Evolutionary conservation across 768 basidiomycete genomes (phyloP), one percentile per base, ranked within the genome.

Genomic region (Favolaschia claudopus): DNA sequence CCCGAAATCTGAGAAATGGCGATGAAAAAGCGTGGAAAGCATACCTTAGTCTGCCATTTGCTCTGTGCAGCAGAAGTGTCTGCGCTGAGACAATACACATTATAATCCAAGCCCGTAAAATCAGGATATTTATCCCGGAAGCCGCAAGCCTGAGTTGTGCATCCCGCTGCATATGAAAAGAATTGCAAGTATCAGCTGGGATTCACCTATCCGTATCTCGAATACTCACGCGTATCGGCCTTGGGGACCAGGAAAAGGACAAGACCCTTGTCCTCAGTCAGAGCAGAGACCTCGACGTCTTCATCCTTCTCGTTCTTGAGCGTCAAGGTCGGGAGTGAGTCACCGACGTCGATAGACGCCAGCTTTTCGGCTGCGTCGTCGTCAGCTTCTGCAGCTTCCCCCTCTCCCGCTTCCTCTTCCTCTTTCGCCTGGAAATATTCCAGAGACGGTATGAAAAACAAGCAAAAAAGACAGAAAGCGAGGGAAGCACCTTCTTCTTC

Each of bases 121-220:
- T 92, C 89, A 5, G 87, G 83, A 71, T 90, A 92, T 49, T 79
- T 79, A 70, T 98, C 95, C 19, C 94, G 83, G 82, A 92, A 99
- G 5, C 89, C 91, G 70, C 96, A 98, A 0, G 96, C 95, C 72
- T 98, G 95, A 32, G 77, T 89, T 4, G 95, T 98, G 77, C 96
- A 97, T 29, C 96, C 95, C 50, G 91, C 91, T 92, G 60, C 9
- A 47, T 20, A 40, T 25, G 45, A 44, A 49, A 56, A 39, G 12
- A 20, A 24, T 22, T 42, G 27, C 34, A 22, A 60, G 50, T 28
- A 19, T 22, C 28, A 7, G 48, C 10, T 28, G 43, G 31, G 20
- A 8, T 28, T 34, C 52, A 34, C 22, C 10, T 51, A 33, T 64
- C 31, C 15, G 20, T 49, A 60, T 52, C 25, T 27, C 37, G 20